Percentiles rank a stretch among this genome's conserved stretches.
phyloP scores from a whole-genome alignment of 192 early-diverging fungal genomes.

The Entophlyctis luteolus region DNA sequence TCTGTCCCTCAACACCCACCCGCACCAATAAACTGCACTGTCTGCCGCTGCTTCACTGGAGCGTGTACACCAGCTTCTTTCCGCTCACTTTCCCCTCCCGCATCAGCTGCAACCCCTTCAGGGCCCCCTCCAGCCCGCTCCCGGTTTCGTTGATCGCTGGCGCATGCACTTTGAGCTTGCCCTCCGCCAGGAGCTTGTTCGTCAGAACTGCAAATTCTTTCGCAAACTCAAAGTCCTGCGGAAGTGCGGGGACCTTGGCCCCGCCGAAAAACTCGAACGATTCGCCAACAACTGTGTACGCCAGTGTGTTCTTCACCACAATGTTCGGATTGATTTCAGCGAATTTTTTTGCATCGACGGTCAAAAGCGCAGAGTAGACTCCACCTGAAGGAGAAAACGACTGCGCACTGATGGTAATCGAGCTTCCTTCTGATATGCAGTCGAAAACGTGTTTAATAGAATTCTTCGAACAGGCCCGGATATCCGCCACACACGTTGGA shows the following conservation, averaged over 20 bases:
- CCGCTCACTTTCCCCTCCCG: constrained; percentile 31
- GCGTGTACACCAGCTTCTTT: constrained; percentile 32
- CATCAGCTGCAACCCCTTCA: constrained; percentile 27
- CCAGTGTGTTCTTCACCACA: constrained; percentile 15
- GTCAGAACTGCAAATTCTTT: constrained; percentile 23
- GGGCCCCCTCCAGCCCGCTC: constrained; percentile 13
- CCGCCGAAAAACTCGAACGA: constrained; percentile 11
- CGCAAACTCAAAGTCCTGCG: constrained; percentile 19
- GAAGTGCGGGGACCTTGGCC: background rate
- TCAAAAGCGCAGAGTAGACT: background rate
- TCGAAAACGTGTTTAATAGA: constrained; percentile 23
- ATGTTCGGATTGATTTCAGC: background rate
- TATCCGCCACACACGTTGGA: constrained; percentile 18
- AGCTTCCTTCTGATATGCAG: constrained; percentile 20
- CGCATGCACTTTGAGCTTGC: constrained; percentile 29
- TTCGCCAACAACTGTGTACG: constrained; percentile 30
- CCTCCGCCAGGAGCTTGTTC: constrained; percentile 19
- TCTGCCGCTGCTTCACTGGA: too few relatives aligned
- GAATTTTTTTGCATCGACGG: background rate
- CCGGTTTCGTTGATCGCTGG: constrained; percentile 3
- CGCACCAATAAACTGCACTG: too few relatives aligned
- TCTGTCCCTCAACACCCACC: too few relatives aligned
- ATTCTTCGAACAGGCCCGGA: constrained; percentile 13
- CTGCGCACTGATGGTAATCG: constrained; percentile 14
- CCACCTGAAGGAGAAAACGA: background rate